Evolutionary conservation across 305 asterid species (phyloP), one percentile per base, ranked within the genome.

Genomic region (Solanum hybrid): DNA sequence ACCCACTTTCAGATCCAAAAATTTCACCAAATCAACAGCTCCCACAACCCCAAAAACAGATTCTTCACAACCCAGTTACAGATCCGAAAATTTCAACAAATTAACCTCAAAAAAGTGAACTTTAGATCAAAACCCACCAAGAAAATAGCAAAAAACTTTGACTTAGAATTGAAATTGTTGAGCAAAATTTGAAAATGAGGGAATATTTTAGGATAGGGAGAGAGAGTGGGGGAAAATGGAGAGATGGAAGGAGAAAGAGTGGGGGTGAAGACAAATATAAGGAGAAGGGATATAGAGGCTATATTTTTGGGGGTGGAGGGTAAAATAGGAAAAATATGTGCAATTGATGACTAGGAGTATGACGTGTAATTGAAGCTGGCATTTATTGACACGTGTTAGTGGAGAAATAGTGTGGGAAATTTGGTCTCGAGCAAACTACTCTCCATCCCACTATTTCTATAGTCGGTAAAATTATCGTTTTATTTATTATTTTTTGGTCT

Each of bases 1-100:
- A 89, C n/a, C 86, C 5, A 75, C 79, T 89, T 89, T 88, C 90
- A 91, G 96, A 94, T 94, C 96, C 90, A 90, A 80, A 80, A 37
- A 24, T 83, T 80, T 72, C 33, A 72, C 15, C 78, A 26, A 72
- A 72, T 72, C 33, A 72, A 26, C 78, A 41, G 27, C 11, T 77
- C 39, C 89, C 2, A 75, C 73, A 51, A 90, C n/a, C 82, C 90
- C 13, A 45, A 2, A 68, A 88, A 88, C 41, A 37, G 65, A 88
- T 32, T 76, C 26, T 78, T 65, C 79, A 33, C 65, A 33, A 90
- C n/a, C 90, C 7, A 75, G 79, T 91, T 88, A 79, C 91, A 92
- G 96, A 94, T 94, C 96, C 89, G 90, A 80, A 38, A 13, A 37
- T 61, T 20, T 20, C 82, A 88, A 61, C 76, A 65, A n/a, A 61